phyloP scores from a whole-genome alignment of 305 asterid species.

The Fraxinus sp. region DNA sequence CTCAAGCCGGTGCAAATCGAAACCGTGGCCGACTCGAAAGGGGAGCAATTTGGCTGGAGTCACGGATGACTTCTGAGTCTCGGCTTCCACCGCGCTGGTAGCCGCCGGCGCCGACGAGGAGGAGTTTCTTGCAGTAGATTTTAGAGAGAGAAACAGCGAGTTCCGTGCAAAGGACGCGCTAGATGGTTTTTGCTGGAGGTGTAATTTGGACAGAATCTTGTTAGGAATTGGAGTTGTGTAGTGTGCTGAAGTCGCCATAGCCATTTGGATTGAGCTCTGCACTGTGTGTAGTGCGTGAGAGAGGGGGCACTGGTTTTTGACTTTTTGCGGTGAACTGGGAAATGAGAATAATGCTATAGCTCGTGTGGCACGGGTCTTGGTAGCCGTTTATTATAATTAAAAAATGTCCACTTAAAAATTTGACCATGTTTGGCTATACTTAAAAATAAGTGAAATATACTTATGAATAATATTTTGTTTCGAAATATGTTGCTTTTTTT shows the following conservation, averaged over 20 bases:
- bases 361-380: conserved; percentile 20
- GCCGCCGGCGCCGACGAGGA: conserved; percentile 28
- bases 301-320: conserved; percentile 18
- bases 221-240: conserved; percentile 31
- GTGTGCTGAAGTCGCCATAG: conserved; percentile 56
- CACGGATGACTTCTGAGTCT: conserved; percentile 29
- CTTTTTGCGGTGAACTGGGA: too few relatives aligned
- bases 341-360: not conserved
- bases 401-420: not conserved
- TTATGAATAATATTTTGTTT: not conserved
- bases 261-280: conserved; percentile 27
- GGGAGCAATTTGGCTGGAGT: conserved; percentile 55
- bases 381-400: not conserved
- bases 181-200: conserved; percentile 16
- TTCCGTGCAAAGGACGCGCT: conserved; percentile 21
- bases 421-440: not conserved
- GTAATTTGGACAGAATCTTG: conserved; percentile 31
- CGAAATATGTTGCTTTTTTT: not conserved
- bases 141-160: conserved; percentile 32
- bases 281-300: conserved; percentile 20
- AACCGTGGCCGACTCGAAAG: conserved; percentile 91
- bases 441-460: not conserved
- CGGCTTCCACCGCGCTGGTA: conserved; percentile 49
- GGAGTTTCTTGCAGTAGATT: conserved; percentile 27
- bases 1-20: conserved; percentile 88